These are phyloP conservation scores for Aurifilum marmelostoma DNA, from an alignment of 2,329 filamentous ascomycete genomes.

Conservation along the genomic window DNA sequence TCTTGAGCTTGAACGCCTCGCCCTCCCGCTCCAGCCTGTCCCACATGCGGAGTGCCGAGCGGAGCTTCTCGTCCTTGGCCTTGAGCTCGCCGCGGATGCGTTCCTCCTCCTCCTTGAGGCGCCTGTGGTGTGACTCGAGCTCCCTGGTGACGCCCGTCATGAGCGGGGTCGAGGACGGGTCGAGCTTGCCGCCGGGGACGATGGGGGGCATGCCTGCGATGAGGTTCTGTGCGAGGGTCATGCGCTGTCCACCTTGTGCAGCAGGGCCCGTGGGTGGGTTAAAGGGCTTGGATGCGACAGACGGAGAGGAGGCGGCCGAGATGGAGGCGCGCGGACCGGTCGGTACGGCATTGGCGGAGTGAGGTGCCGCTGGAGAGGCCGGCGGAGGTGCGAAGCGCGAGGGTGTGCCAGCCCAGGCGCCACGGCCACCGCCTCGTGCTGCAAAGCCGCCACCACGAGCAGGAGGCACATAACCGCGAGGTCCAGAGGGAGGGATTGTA, in stretches of 20 bases:
- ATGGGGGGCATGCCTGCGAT: slow-evolving; percentile 55
- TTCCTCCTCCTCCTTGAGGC: slow-evolving; percentile 62
- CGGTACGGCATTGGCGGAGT: slow-evolving; percentile 48
- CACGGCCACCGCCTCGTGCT: slow-evolving; percentile 49
- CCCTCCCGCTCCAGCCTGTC: slow-evolving; percentile 59
- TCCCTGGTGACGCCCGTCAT: slow-evolving; percentile 55
- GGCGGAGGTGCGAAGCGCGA: slow-evolving; percentile 38
- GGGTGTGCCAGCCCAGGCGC: slow-evolving; percentile 25
- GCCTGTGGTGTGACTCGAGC: slow-evolving; percentile 56
- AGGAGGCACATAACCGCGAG: slow-evolving; percentile 55
- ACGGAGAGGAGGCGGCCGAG: slow-evolving; percentile 44
- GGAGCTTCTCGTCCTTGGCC: slow-evolving; percentile 56
- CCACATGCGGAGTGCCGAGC: slow-evolving; percentile 57
- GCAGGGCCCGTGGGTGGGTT: slow-evolving; percentile 61
- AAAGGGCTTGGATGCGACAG: slow-evolving; percentile 49
- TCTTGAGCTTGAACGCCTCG: slow-evolving; percentile 57
- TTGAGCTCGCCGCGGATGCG: slow-evolving; percentile 57
- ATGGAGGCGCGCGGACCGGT: slow-evolving; percentile 51
- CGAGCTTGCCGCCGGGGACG: slow-evolving; percentile 58
- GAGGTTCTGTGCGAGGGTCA: slow-evolving; percentile 56
- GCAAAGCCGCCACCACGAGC: slow-evolving; percentile 48
- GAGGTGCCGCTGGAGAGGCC: slow-evolving; percentile 41
- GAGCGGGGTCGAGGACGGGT: slow-evolving; percentile 49
- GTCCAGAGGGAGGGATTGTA: slow-evolving; percentile 56
- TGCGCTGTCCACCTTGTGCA: slow-evolving; percentile 43